These are phyloP conservation scores for Colletotrichum tofieldiae DNA, from an alignment of 2,329 filamentous ascomycete species.

Conservation along the genomic window DNA sequence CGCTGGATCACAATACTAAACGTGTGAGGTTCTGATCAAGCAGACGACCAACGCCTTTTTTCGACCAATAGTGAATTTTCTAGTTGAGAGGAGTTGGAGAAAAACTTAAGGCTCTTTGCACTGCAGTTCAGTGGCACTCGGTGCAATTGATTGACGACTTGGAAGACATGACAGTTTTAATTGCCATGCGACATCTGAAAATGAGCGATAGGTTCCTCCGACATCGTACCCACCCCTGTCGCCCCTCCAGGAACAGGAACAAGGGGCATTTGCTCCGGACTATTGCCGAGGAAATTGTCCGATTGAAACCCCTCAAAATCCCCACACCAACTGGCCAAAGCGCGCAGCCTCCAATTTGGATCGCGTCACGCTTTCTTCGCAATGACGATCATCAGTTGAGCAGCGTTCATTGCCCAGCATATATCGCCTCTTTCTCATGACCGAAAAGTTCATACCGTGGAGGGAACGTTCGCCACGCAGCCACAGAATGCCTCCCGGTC, in stretches of 20 bases:
- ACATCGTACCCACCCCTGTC: background rate
- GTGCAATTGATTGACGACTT: too few relatives aligned
- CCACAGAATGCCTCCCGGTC: conserved; percentile 26
- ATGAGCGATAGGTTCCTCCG: background rate
- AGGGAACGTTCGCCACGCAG: background rate
- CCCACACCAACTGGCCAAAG: background rate
- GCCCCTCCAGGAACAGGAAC: background rate
- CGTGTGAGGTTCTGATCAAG: too few relatives aligned
- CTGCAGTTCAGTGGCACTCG: too few relatives aligned
- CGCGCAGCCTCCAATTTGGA: background rate
- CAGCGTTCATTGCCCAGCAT: background rate
- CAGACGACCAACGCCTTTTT: too few relatives aligned
- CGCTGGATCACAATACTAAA: too few relatives aligned
- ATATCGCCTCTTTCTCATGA: background rate
- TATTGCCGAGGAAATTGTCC: conserved; percentile 5
- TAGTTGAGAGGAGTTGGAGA: too few relatives aligned
- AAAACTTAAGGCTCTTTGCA: too few relatives aligned
- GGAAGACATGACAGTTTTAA: background rate
- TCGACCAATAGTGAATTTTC: too few relatives aligned
- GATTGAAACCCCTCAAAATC: conserved; percentile 1
- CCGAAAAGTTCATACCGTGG: background rate
- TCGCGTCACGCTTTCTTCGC: conserved; percentile 6
- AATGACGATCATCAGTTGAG: background rate
- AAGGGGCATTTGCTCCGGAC: background rate
- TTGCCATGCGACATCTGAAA: background rate